Base-by-base conservation (phyloP, 495 filamentous ascomycete genomes). In the Hypomontagnella submonticulosa region DNA sequence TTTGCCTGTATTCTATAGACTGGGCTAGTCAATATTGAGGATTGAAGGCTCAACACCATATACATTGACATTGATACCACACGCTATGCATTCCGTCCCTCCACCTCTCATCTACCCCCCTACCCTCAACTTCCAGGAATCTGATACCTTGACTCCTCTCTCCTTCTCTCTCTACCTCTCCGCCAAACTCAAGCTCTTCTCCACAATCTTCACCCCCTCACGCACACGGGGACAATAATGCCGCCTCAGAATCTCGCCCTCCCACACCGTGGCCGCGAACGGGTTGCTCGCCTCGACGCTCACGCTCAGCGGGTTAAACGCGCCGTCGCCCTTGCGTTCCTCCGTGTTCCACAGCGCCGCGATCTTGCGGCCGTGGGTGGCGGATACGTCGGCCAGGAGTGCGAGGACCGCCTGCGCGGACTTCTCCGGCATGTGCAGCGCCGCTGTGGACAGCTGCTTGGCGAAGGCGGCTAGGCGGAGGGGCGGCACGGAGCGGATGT, bases 161-260 rank as follows among this genome's bases (percentile, higher is more conserved):
- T n/a, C n/a, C n/a, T n/a, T n/a, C n/a, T n/a, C n/a, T n/a, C n/a
- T 0, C 23, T 63, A 49, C 63, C 44, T 55, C 52, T 67, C 61
- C 60, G 64, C 57, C 55, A 76, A 23, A 40, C 57, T 42, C 56
- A 83, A 37, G 48, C 63, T 74, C 82, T 88, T 90, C 75, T 93
- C 90, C 70, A 97, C 81, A 42, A 81, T 79, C 67, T 84, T 81
- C 11, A 90, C 81, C n/a, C 86, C 88, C 61, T 94, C 90, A 52
- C 90, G 80, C 1, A 99, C 89, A 63, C 86, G 87, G n/a, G 92
- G 93, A 63, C 87, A 91, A 70, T 90, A 99, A 81, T 99, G 95
- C 58, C 86, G 79, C 70, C 87, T 82, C 67, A 99, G 72, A 42
- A 99, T 67, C 79, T 97, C 93, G 2, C 92, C 92, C 71, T 99